phyloP scores from a whole-genome alignment of 495 filamentous ascomycete genomes.

The Xylaria sp. region DNA sequence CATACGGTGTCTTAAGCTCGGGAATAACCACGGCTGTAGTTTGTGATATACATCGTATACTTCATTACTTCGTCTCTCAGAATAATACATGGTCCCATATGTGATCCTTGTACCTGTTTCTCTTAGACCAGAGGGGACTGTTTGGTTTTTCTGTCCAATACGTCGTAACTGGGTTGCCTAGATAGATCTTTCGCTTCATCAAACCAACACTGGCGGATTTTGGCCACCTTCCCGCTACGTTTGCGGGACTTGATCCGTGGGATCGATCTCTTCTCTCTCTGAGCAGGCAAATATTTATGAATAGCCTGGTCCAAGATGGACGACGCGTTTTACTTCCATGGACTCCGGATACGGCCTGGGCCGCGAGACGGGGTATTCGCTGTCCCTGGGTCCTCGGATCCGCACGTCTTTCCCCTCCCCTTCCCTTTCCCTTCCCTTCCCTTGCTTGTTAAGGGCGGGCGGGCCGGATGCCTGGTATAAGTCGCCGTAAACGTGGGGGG shows the following conservation, averaged over 20 bases:
- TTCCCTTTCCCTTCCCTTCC: too few relatives aligned
- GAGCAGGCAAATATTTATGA: too few relatives aligned
- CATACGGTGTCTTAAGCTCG: neutral
- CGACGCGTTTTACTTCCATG: too few relatives aligned
- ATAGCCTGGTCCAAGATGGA: too few relatives aligned
- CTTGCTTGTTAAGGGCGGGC: too few relatives aligned
- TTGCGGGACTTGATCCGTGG: neutral
- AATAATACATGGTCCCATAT: neutral
- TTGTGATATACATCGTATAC: neutral
- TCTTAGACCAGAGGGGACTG: neutral
- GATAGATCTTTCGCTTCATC: neutral
- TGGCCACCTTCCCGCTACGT: neutral
- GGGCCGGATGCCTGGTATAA: too few relatives aligned
- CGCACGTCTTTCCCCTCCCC: too few relatives aligned
- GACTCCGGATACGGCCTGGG: too few relatives aligned
- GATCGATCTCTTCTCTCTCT: neutral
- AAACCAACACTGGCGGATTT: neutral
- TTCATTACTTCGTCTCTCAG: neutral
- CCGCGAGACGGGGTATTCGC: too few relatives aligned
- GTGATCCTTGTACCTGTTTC: neutral
- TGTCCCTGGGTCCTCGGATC: too few relatives aligned
- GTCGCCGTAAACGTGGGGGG: neutral
- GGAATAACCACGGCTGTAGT: neutral
- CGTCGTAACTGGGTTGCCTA: neutral
- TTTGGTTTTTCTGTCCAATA: neutral